A percentile compares a stretch with the other conserved stretches of the same genome.
Evolutionary conservation across 2,329 filamentous ascomycete species (phyloP).

Genomic region (Sporothrix phasma): DNA sequence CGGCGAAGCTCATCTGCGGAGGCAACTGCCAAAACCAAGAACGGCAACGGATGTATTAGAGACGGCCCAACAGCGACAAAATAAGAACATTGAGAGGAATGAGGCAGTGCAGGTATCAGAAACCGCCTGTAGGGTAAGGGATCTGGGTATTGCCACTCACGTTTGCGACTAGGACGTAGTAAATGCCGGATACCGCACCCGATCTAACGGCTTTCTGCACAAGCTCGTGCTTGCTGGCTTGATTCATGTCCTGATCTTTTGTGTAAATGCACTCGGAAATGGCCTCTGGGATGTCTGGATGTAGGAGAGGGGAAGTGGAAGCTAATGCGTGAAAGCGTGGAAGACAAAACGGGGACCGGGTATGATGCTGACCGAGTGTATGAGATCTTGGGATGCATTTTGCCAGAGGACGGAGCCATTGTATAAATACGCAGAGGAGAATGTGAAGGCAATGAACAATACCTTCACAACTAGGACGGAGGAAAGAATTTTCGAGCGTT

Average conservation of each 20-base stretch:
- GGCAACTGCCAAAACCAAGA: slow-evolving; percentile 1
- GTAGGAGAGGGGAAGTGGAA: not conserved
- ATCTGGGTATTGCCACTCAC: not conserved
- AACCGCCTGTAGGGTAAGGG: not conserved
- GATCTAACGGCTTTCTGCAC: not conserved
- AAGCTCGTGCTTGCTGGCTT: not conserved
- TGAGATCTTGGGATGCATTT: not conserved
- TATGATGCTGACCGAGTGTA: not conserved
- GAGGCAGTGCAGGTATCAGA: not conserved
- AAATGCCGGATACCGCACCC: slow-evolving; percentile 4
- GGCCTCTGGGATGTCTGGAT: not conserved
- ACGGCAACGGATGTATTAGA: not conserved
- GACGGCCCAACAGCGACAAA: not conserved
- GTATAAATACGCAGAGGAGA: not conserved
- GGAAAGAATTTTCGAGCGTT: not conserved
- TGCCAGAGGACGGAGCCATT: not conserved
- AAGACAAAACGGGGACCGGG: not conserved
- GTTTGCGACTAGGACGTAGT: slow-evolving; percentile 15
- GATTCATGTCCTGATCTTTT: slow-evolving; percentile 4
- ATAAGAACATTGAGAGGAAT: not conserved
- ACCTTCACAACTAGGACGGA: not conserved
- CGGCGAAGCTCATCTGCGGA: not conserved
- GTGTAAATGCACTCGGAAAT: no score
- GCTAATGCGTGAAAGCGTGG: not conserved
- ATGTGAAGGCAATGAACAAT: not conserved